phyloP scores from a whole-genome alignment of 306 rosid genomes.

The Trifolium fragiferum region DNA sequence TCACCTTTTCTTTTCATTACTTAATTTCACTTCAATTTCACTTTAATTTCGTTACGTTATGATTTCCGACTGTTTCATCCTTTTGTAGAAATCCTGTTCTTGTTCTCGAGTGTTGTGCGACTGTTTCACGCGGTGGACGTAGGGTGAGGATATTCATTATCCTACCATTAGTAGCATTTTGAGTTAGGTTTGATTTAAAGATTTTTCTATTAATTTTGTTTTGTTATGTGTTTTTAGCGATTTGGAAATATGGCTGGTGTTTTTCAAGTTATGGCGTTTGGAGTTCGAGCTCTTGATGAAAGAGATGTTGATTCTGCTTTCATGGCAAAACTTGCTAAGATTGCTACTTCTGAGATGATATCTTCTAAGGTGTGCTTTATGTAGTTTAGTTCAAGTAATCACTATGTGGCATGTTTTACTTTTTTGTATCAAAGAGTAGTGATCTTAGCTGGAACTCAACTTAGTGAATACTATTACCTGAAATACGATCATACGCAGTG shows the following conservation, averaged over 20 bases:
- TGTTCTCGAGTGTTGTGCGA: constrained; percentile 85
- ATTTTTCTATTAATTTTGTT: neutral
- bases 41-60: constrained; percentile 14
- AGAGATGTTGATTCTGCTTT: constrained; percentile 72
- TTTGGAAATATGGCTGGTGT: constrained; percentile 95
- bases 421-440: constrained; percentile 32
- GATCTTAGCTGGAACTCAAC: neutral
- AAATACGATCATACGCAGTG: neutral
- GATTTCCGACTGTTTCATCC: neutral
- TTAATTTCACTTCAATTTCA: constrained; percentile 25
- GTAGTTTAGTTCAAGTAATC: constrained; percentile 8
- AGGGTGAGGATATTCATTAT: constrained; percentile 55
- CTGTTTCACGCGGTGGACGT: constrained; percentile 89
- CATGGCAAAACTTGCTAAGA: constrained; percentile 87
- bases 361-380: constrained; percentile 87
- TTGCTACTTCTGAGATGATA: constrained; percentile 85
- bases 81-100: constrained; percentile 70
- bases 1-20: neutral
- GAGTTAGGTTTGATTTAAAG: neutral
- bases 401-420: constrained; percentile 8
- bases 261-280: constrained; percentile 92
- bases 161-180: neutral
- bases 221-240: constrained; percentile 55
- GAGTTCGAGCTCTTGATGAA: constrained; percentile 73
- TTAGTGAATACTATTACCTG: constrained; percentile 3